Conservation (phyloP, 371 early-diverging fungal genomes). For the Actinomortierella wolfii region DNA sequence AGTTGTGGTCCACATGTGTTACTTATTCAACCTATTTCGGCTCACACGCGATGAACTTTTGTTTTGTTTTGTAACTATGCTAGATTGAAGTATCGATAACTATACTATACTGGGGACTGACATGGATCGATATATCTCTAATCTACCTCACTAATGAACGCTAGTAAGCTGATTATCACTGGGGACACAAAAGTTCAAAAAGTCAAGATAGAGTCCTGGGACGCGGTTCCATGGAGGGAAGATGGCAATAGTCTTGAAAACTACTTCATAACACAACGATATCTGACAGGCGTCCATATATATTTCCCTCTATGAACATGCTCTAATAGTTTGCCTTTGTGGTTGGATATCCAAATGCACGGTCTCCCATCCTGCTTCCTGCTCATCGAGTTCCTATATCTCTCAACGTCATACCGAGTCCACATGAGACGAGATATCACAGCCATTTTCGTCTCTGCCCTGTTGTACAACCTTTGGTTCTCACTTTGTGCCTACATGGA, state of each 20-base stretch:
- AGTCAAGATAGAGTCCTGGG: no score
- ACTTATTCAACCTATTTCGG: no score
- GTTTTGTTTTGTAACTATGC: background rate
- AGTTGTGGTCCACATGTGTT: no score
- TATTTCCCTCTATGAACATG: background rate
- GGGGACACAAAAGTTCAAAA: no score
- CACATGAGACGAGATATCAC: conserved; percentile 7
- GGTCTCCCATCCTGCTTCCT: conserved; percentile 22
- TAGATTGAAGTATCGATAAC: background rate
- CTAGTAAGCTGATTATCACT: conserved; percentile 15
- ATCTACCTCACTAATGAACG: conserved; percentile 26
- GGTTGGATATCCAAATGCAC: conserved; percentile 38
- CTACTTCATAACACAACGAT: no score
- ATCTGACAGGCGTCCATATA: no score
- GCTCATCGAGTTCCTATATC: conserved; percentile 25
- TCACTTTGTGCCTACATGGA: conserved; percentile 31
- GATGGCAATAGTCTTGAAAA: no score
- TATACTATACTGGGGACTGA: background rate
- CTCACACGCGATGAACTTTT: no score
- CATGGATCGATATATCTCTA: background rate
- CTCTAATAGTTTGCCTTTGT: conserved; percentile 20
- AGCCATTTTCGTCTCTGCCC: background rate
- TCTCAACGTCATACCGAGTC: conserved; percentile 15
- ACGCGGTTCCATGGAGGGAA: no score
- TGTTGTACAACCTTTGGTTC: conserved; percentile 22